phyloP scores from a whole-genome alignment of 148 eudicot genomes.

The Pharnaceum exiguum region DNA sequence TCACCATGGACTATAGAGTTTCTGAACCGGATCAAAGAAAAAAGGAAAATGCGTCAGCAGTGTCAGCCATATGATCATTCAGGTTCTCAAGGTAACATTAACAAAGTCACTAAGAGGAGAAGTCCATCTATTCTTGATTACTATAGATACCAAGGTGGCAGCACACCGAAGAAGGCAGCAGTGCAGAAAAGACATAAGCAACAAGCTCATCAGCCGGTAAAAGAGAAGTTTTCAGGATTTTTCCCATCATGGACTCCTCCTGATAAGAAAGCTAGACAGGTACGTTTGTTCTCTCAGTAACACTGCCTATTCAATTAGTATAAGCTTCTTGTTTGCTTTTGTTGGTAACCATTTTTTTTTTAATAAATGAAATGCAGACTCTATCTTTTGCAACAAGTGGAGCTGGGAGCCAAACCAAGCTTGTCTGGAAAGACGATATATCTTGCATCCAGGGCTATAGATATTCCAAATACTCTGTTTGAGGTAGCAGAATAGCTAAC shows the following conservation, averaged over 20 bases:
- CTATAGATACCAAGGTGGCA: constrained; percentile 64
- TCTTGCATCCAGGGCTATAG: constrained; percentile 15
- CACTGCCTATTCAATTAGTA: background rate
- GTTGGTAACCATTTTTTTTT: background rate
- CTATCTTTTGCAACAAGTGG: constrained; percentile 67
- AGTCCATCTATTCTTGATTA: constrained; percentile 81
- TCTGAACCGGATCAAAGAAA: constrained; percentile 79
- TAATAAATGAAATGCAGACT: constrained; percentile 54
- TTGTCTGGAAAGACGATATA: constrained; percentile 58
- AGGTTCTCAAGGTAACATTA: constrained; percentile 23
- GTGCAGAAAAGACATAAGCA: constrained; percentile 45
- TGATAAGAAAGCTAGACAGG: constrained; percentile 88
- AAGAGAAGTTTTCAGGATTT: constrained; percentile 37
- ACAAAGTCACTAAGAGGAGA: constrained; percentile 59
- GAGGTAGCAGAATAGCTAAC: background rate
- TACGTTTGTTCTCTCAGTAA: constrained; percentile 27
- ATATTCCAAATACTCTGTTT: background rate
- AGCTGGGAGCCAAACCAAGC: constrained; percentile 71
- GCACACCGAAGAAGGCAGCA: constrained; percentile 40
- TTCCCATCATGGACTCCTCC: constrained; percentile 54
- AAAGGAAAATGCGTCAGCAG: constrained; percentile 61
- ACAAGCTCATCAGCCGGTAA: constrained; percentile 31
- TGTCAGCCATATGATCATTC: constrained; percentile 38
- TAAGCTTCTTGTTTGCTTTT: background rate
- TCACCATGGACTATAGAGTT: constrained; percentile 97